Percentiles rank a stretch among this genome's conserved stretches.
phyloP scores from a whole-genome alignment of 768 basidiomycete genomes.

The Podaxis sp. region DNA sequence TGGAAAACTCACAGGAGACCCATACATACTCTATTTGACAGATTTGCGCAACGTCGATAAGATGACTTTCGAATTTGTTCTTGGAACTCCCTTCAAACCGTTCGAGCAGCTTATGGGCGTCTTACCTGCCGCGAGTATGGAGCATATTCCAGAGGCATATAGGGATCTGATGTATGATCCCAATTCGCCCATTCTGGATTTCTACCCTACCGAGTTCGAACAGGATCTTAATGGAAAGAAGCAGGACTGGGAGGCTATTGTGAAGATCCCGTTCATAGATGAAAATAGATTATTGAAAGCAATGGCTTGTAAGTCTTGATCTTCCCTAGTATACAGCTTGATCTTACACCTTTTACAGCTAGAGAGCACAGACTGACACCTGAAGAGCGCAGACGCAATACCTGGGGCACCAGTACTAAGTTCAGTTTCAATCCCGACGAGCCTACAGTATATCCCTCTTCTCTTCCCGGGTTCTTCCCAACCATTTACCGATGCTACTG shows the following conservation, averaged over 20 bases:
- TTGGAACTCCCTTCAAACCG: conserved; percentile 87
- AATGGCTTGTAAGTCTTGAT: conserved; percentile 65
- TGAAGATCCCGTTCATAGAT: conserved; percentile 98
- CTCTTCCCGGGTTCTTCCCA: conserved; percentile 94
- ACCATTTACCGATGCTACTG: conserved; percentile 78
- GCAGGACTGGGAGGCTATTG: conserved; percentile 97
- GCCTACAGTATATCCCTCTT: conserved; percentile 79
- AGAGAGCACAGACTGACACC: conserved; percentile 72
- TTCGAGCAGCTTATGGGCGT: conserved; percentile 99
- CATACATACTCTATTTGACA: conserved; percentile 15
- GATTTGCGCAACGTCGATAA: conserved; percentile 67
- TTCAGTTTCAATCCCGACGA: conserved; percentile 68
- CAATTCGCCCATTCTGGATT: conserved; percentile 86
- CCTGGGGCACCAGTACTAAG: conserved; percentile 72
- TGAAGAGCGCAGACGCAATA: conserved; percentile 75
- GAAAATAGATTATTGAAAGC: conserved; percentile 71
- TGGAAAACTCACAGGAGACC: background rate
- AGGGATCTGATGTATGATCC: conserved; percentile 87
- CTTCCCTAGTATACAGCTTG: background rate
- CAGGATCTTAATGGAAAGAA: conserved; percentile 97
- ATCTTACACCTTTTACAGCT: conserved; percentile 34
- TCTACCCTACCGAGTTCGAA: conserved; percentile 91
- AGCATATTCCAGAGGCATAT: conserved; percentile 84
- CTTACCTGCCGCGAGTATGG: conserved; percentile 84
- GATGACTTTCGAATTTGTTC: conserved; percentile 81